A percentile compares a stretch with the other conserved stretches of the same genome.
phyloP scores from a whole-genome alignment of 208 protist genomes.

The Novymonas esmeraldas region DNA sequence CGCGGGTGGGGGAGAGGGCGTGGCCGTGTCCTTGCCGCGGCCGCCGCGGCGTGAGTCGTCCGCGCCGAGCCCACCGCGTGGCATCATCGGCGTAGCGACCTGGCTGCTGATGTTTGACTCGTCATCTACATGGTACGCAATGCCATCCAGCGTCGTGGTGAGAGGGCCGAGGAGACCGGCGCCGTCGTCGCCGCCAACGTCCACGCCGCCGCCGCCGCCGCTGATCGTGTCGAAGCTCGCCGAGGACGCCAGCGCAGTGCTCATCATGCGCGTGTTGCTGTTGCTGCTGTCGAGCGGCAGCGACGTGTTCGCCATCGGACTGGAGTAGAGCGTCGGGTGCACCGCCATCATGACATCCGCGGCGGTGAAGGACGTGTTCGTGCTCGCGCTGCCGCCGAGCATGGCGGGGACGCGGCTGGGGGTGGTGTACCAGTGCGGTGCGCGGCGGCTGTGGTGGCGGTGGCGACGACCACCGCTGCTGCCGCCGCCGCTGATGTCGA shows the following conservation, averaged over 20 bases:
- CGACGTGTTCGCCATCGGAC: background rate
- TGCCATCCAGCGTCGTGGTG: slow-evolving; percentile 22
- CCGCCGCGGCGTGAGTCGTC: too few species aligned
- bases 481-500: background rate
- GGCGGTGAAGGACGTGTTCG: background rate
- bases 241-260: background rate
- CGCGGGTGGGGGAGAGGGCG: too few species aligned
- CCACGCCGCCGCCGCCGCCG: background rate
- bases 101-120: slow-evolving; percentile 12
- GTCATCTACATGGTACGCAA: slow-evolving; percentile 36
- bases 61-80: background rate
- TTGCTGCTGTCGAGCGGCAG: background rate
- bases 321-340: background rate
- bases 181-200: background rate
- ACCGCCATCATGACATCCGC: background rate
- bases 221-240: slow-evolving; percentile 2
- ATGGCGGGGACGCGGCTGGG: background rate
- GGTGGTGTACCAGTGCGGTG: background rate
- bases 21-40: too few species aligned
- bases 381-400: background rate
- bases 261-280: background rate
- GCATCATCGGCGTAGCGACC: background rate
- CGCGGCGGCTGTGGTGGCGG: background rate
- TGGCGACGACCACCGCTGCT: background rate
- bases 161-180: slow-evolving; percentile 15